These are phyloP conservation scores for Brassica hybrid DNA, from an alignment of 441 rosid species.

Conservation along the genomic window DNA sequence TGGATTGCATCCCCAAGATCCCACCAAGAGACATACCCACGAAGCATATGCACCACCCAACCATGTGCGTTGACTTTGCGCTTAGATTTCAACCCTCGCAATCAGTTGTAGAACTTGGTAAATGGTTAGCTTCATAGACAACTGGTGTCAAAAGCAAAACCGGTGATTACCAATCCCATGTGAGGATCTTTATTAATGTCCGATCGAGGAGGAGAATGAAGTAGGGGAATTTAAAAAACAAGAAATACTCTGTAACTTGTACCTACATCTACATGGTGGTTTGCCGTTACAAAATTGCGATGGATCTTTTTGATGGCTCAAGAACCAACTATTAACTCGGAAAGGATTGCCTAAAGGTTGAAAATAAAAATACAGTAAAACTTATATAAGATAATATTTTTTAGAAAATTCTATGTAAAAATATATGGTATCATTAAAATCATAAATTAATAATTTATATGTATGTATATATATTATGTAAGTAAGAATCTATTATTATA, in stretches of 20 bases:
- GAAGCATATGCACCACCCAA: not conserved
- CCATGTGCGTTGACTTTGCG: not conserved
- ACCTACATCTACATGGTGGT: not conserved
- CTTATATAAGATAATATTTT: too few relatives aligned
- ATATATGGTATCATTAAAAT: too few relatives aligned
- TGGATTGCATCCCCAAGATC: not conserved
- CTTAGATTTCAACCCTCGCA: too few relatives aligned
- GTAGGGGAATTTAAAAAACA: not conserved
- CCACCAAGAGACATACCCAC: slow-evolving; percentile 3
- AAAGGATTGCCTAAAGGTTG: not conserved
- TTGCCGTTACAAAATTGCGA: not conserved
- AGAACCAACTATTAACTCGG: not conserved
- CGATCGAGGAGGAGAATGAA: not conserved
- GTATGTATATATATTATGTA: too few relatives aligned
- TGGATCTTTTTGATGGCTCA: not conserved
- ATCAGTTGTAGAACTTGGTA: not conserved
- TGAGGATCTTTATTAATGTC: not conserved
- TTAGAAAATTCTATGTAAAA: too few relatives aligned
- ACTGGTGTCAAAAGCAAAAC: not conserved
- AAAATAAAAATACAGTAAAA: not conserved
- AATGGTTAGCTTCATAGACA: not conserved
- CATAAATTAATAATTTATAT: too few relatives aligned
- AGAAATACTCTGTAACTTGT: not conserved
- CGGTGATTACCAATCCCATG: not conserved
- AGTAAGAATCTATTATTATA: too few relatives aligned